phyloP scores from a whole-genome alignment of 768 basidiomycete species.

The Daedaleopsis sinensis region DNA sequence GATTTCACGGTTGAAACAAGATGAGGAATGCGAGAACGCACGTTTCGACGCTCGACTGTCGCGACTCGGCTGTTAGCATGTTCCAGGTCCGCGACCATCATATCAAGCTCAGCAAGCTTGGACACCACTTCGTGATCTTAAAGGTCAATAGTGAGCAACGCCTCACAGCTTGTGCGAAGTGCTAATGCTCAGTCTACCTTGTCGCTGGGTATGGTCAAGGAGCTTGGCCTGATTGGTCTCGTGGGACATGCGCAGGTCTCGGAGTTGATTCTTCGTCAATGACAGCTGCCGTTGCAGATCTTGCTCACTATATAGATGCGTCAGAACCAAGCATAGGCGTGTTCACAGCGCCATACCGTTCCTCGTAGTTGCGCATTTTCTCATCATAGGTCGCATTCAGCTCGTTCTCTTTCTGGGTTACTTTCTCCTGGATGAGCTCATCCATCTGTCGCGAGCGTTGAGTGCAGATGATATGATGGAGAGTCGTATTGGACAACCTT shows the following conservation, averaged over 20 bases:
- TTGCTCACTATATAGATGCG: conserved; percentile 67
- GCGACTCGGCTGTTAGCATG: conserved; percentile 94
- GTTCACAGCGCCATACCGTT: conserved; percentile 59
- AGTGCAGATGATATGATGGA: not conserved
- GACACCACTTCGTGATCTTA: conserved; percentile 90
- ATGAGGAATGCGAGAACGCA: conserved; percentile 36
- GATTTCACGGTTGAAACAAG: not conserved
- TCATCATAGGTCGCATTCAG: conserved; percentile 97
- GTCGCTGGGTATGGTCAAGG: conserved; percentile 86
- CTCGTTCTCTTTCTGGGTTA: conserved; percentile 93
- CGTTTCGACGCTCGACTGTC: conserved; percentile 91
- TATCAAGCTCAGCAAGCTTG: conserved; percentile 90
- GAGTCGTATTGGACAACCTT: conserved; percentile 52
- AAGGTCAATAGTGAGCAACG: not conserved
- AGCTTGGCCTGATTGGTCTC: conserved; percentile 93
- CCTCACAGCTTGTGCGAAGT: not conserved
- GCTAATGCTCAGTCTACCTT: conserved; percentile 52
- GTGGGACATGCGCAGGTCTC: conserved; percentile 87
- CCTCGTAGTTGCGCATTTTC: conserved; percentile 93
- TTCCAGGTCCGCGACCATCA: conserved; percentile 92
- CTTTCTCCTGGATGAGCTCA: conserved; percentile 85
- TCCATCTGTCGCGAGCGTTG: conserved; percentile 72
- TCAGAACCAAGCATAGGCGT: not conserved
- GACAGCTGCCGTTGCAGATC: conserved; percentile 91
- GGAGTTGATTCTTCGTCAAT: conserved; percentile 86